phyloP scores from a whole-genome alignment of 148 eudicot species.

The Fagopyrum esculentum region DNA sequence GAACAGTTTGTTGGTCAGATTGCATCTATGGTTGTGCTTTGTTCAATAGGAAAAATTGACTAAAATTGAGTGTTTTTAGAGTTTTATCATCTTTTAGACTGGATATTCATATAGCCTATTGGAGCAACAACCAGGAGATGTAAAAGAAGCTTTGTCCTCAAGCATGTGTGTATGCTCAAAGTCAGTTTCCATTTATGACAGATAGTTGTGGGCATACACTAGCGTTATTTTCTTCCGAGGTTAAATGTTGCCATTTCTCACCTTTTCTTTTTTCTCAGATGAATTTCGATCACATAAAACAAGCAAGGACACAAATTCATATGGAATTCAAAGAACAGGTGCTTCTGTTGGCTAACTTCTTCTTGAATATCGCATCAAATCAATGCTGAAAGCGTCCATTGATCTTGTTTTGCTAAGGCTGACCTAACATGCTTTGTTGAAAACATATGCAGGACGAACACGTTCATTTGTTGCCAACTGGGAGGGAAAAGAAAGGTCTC shows the following conservation, averaged over 20 bases:
- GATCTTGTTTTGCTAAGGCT: background rate
- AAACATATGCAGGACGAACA: conserved; percentile 45
- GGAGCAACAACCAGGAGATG: background rate
- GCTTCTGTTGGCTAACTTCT: background rate
- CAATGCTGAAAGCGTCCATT: background rate
- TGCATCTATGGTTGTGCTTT: background rate
- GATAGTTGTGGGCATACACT: background rate
- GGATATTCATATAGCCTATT: background rate
- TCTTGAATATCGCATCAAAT: background rate
- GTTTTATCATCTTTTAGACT: background rate
- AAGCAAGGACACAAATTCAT: conserved; percentile 37
- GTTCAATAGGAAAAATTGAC: background rate
- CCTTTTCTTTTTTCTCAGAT: conserved; percentile 35
- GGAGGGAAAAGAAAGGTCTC: conserved; percentile 66
- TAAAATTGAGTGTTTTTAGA: background rate
- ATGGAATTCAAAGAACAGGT: conserved; percentile 63
- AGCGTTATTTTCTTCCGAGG: background rate
- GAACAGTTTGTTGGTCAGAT: background rate
- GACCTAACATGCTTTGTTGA: conserved; percentile 1
- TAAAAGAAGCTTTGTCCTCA: background rate
- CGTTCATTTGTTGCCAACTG: conserved; percentile 56
- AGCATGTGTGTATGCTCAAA: background rate
- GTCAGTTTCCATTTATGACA: background rate
- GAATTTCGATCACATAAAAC: conserved; percentile 45
- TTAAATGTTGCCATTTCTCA: background rate